Base-by-base conservation (phyloP, 2,329 filamentous ascomycete species). In the Apiospora arundinis region DNA sequence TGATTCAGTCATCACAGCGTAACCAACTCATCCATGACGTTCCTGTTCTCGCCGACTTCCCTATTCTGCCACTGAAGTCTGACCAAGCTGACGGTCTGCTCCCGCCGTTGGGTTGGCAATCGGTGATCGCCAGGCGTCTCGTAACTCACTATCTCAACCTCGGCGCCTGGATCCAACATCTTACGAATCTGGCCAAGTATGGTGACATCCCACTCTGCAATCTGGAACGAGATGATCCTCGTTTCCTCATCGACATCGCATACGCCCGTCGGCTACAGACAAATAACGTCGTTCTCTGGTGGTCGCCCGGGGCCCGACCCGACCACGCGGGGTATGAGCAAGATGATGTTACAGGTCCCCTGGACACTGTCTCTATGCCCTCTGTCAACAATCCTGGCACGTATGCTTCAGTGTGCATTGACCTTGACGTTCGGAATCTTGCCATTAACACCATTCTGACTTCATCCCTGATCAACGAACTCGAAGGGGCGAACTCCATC, bases 361-460 rank as follows among this genome's bases (percentile, higher is more conserved):
- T 98, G 40, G 95, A 99, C 75, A 92, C 89, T 14, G 93, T 97
- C 18, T 91, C 93, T 72, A 97, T 98, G 94, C 95, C 96, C 0
- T 92, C 92, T 18, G 90, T 97, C 80, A 99, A 99, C 80, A 95
- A 94, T 68, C 93, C 95, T 0, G 95, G 95, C 52, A 97, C 95
- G 0, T 99, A 97, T 80, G 93, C 95, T 1, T 97, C 95, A 0
- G 96, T 99, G 2, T 99, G 96, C 79, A 96, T 99, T 73, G 96
- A 99, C 76, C 83, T 99, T 18, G 94, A 97, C 73, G 90, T 99
- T 67, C 93, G 95, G 65, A 99, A 99, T 78, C 88, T 99, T 18
- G 93, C 95, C 5, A 98, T 99, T 83, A 99, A 99, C 83, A 99
- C 97, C 0, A 97, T 99, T 67, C 86, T 99, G 23, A 98, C 96